phyloP scores from a whole-genome alignment of 139 green algal genomes.

The Coccomyxa sp. region DNA sequence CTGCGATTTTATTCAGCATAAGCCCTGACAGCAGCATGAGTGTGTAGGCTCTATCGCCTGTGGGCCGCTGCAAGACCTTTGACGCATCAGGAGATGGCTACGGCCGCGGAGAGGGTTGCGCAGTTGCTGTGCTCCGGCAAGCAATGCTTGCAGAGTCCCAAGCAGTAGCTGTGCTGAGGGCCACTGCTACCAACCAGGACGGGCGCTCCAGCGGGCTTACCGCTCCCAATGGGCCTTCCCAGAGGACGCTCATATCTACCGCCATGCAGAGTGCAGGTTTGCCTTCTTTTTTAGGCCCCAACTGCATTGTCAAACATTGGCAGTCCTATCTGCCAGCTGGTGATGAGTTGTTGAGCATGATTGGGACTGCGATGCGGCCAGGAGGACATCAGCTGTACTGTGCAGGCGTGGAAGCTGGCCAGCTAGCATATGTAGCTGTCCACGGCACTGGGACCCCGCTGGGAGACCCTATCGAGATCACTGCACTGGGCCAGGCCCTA shows the following conservation, averaged over 20 bases:
- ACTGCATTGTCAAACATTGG: not conserved
- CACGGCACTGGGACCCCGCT: conserved; percentile 55
- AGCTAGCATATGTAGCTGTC: conserved; percentile 15
- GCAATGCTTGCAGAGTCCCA: not conserved
- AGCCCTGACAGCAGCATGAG: no score
- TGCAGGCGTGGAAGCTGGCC: not conserved
- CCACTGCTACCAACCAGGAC: conserved; percentile 47
- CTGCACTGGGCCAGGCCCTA: conserved; percentile 36
- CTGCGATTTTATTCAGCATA: not conserved
- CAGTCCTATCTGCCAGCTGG: no score
- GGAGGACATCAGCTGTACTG: no score
- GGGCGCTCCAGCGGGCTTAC: conserved; percentile 48
- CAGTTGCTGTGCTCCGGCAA: conserved; percentile 10
- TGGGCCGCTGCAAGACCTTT: conserved; percentile 50
- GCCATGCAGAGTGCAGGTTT: conserved; percentile 23
- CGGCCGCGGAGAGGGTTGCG: conserved; percentile 38
- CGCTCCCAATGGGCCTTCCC: conserved; percentile 50
- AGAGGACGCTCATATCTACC: conserved; percentile 31
- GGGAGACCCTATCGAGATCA: conserved; percentile 61
- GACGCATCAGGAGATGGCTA: conserved; percentile 48
- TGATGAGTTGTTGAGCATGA: no score
- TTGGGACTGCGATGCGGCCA: no score
- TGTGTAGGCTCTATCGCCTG: conserved; percentile 7
- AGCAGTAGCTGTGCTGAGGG: conserved; percentile 17
- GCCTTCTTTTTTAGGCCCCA: not conserved